Conservation (phyloP, 306 rosid genomes). For the Potentilla sterilis region DNA sequence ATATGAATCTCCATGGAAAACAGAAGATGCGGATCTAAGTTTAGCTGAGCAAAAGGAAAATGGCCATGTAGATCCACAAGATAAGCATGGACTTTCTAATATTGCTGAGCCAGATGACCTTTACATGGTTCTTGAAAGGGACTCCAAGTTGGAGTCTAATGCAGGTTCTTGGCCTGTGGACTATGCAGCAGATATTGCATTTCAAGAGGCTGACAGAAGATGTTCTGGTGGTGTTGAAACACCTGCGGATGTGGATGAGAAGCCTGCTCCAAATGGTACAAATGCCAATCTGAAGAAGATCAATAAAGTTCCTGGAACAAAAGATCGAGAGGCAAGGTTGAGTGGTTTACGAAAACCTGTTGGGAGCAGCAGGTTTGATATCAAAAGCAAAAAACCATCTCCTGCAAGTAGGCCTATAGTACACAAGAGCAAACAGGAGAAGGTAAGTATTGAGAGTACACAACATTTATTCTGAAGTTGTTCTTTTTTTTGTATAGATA, state of each 20-base stretch:
- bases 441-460: conserved; percentile 35
- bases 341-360: background rate
- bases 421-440: conserved; percentile 60
- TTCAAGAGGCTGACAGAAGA: conserved; percentile 36
- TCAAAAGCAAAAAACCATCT: conserved; percentile 18
- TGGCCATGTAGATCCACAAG: conserved; percentile 18
- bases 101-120: conserved; percentile 50
- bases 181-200: conserved; percentile 48
- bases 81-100: conserved; percentile 31
- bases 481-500: background rate
- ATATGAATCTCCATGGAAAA: conserved; percentile 46
- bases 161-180: conserved; percentile 42
- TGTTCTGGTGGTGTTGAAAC: conserved; percentile 37
- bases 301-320: conserved; percentile 42
- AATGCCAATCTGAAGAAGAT: conserved; percentile 28
- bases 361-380: conserved; percentile 12
- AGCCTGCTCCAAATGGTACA: conserved; percentile 33
- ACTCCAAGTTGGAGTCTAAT: conserved; percentile 36
- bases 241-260: conserved; percentile 27
- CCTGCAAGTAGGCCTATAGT: conserved; percentile 39
- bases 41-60: conserved; percentile 33
- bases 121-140: conserved; percentile 35
- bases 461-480: conserved; percentile 2
- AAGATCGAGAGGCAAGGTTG: conserved; percentile 15
- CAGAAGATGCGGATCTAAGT: conserved; percentile 45